Conservation (phyloP, 2,329 filamentous ascomycete species). For the Nigrospora sphaerica region DNA sequence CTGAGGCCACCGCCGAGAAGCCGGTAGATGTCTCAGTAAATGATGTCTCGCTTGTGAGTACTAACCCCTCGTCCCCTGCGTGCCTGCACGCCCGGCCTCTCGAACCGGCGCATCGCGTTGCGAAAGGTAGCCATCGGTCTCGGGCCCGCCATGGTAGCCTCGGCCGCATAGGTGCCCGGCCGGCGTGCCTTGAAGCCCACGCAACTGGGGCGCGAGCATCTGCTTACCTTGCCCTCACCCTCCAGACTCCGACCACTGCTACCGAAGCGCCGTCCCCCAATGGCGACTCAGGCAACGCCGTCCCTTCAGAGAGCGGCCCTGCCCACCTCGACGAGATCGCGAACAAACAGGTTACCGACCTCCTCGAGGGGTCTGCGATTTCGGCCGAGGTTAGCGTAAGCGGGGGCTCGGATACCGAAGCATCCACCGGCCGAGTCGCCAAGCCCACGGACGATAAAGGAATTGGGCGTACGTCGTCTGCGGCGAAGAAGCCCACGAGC, state of each 20-base stretch:
- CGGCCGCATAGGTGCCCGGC: not conserved
- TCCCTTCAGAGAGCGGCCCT: slow-evolving; percentile 38
- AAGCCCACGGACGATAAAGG: slow-evolving; percentile 51
- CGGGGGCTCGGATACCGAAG: slow-evolving; percentile 71
- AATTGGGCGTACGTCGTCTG: slow-evolving; percentile 50
- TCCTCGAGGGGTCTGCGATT: slow-evolving; percentile 50
- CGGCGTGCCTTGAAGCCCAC: no score
- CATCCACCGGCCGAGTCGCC: slow-evolving; percentile 50
- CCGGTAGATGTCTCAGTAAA: slow-evolving; percentile 23
- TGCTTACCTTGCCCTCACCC: no score
- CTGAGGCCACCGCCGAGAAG: slow-evolving; percentile 22
- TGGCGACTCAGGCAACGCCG: slow-evolving; percentile 35
- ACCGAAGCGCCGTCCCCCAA: slow-evolving; percentile 35
- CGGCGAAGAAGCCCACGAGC: slow-evolving; percentile 66
- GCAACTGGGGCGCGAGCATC: no score
- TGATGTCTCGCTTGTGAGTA: slow-evolving; percentile 24
- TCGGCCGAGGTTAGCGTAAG: slow-evolving; percentile 63
- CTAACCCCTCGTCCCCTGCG: not conserved
- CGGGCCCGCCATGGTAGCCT: not conserved
- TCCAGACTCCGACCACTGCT: slow-evolving; percentile 21
- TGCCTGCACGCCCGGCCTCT: not conserved
- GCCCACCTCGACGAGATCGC: slow-evolving; percentile 43
- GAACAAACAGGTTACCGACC: slow-evolving; percentile 49
- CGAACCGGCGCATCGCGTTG: not conserved
- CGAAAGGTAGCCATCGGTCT: not conserved